phyloP scores from a whole-genome alignment of 345 rosid species.

The Syzygium aqueum region DNA sequence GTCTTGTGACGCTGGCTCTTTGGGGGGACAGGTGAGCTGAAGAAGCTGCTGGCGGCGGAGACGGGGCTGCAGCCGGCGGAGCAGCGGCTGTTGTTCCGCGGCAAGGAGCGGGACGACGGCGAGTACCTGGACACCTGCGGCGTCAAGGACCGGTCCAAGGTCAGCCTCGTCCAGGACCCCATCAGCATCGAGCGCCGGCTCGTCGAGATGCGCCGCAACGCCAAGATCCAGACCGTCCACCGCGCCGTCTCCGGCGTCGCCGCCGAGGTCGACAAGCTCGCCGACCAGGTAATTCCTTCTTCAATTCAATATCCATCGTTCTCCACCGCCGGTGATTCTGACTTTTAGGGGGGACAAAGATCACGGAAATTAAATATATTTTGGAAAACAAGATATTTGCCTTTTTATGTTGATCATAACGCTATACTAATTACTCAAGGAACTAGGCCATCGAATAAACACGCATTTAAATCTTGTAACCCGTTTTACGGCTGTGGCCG shows the following conservation, averaged over 20 bases:
- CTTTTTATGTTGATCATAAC: not conserved
- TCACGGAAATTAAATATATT: not conserved
- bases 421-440: not conserved
- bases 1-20: too few relatives aligned
- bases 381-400: not conserved
- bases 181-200: conserved; percentile 38
- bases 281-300: conserved; percentile 25
- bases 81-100: conserved; percentile 33
- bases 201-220: conserved; percentile 36
- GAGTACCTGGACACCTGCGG: conserved; percentile 40
- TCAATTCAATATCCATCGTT: not conserved
- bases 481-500: not conserved
- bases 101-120: conserved; percentile 37
- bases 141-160: conserved; percentile 48
- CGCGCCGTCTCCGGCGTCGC: conserved; percentile 36
- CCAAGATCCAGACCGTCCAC: conserved; percentile 26
- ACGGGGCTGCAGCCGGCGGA: conserved; percentile 40
- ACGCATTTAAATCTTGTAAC: not conserved
- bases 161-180: conserved; percentile 38
- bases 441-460: not conserved
- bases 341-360: not conserved
- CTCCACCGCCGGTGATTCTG: not conserved
- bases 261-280: conserved; percentile 39
- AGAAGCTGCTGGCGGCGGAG: conserved; percentile 39
- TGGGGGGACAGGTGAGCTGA: conserved; percentile 43